phyloP scores from a whole-genome alignment of 2,329 filamentous ascomycete genomes.

The Mariannaea sp. region DNA sequence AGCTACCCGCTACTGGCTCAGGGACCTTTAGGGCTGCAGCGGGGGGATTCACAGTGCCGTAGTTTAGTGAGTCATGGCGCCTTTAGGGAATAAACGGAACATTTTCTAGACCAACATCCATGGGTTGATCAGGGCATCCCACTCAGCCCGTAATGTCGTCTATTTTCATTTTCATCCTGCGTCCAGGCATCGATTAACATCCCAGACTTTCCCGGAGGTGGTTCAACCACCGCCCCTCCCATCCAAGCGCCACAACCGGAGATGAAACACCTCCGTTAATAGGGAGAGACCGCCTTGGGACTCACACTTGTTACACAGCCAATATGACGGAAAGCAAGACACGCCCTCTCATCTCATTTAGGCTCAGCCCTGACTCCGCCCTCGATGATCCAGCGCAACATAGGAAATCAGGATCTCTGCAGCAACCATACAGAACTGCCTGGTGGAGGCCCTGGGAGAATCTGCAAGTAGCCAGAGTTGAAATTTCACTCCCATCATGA shows the following conservation, averaged over 20 bases:
- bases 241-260: neutral
- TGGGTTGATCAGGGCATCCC: too few species aligned
- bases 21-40: too few species aligned
- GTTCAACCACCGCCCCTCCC: too few species aligned
- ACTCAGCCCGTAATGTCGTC: too few species aligned
- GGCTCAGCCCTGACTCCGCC: conserved; percentile 17
- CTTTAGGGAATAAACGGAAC: too few species aligned
- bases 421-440: neutral
- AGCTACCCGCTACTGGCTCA: too few species aligned
- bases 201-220: too few species aligned
- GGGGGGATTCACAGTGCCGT: conserved; percentile 3
- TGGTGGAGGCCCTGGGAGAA: conserved; percentile 2
- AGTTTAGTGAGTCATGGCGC: conserved; percentile 3
- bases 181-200: neutral
- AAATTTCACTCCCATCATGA: too few species aligned
- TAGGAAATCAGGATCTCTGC: neutral
- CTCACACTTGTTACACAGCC: neutral
- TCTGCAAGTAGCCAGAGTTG: too few species aligned
- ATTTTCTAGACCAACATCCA: neutral
- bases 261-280: neutral
- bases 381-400: neutral
- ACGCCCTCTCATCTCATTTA: neutral
- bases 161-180: too few species aligned
- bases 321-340: conserved; percentile 5
- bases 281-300: neutral